phyloP scores from a whole-genome alignment of 352 stramenopile species.

The Phytophthora pistaciae region DNA sequence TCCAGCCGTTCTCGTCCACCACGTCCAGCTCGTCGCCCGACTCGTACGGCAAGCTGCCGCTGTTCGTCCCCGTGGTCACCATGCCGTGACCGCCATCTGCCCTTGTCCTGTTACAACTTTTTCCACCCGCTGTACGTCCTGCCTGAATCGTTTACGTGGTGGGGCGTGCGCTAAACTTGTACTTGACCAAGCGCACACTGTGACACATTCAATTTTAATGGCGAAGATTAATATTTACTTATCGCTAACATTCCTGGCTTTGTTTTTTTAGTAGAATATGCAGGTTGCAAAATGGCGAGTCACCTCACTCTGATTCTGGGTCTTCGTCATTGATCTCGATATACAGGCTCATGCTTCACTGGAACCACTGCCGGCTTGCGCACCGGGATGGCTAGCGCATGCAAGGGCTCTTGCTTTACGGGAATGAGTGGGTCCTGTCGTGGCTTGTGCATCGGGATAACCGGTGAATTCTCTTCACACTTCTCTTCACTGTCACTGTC shows the following conservation, averaged over 20 bases:
- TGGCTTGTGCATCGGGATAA: constrained; percentile 1
- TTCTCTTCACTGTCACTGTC: constrained; percentile 19
- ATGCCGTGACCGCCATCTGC: too few relatives aligned
- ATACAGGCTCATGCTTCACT: constrained; percentile 8
- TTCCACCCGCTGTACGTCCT: too few relatives aligned
- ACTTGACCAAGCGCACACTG: background rate
- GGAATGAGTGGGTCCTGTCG: background rate
- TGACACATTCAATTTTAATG: background rate
- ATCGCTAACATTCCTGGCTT: background rate
- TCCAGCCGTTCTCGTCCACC: too few relatives aligned
- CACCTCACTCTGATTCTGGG: constrained; percentile 27
- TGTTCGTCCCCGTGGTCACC: too few relatives aligned
- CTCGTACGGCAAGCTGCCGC: too few relatives aligned
- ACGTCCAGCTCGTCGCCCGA: too few relatives aligned
- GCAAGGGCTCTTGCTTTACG: constrained; percentile 7
- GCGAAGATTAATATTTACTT: constrained; percentile 21
- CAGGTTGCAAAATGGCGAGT: too few relatives aligned
- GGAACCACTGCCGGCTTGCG: background rate
- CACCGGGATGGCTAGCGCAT: background rate
- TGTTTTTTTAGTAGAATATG: background rate
- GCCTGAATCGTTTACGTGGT: constrained; percentile 70
- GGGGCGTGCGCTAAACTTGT: constrained; percentile 34
- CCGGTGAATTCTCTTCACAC: background rate
- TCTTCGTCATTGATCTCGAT: constrained; percentile 36
- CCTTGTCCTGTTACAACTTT: too few relatives aligned